These are phyloP conservation scores for Sherardia arvensis DNA, from an alignment of 257 asterid genomes.

Conservation along the genomic window DNA sequence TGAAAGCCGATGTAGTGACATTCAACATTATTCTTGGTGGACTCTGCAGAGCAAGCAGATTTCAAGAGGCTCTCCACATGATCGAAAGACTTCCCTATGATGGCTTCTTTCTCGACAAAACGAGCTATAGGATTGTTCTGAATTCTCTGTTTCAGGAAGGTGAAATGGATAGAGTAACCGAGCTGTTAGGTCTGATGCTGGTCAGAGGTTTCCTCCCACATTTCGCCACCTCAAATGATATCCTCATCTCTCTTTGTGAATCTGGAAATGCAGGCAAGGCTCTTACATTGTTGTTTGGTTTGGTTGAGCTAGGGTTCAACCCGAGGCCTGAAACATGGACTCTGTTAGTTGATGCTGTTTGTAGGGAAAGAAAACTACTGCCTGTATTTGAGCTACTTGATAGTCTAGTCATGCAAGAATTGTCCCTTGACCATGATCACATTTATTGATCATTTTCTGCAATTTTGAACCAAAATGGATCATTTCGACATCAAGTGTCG, in stretches of 20 bases:
- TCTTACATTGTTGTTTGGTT: slow-evolving; percentile 36
- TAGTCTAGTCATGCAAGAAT: slow-evolving; percentile 24
- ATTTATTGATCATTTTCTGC: neutral
- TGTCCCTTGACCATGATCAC: neutral
- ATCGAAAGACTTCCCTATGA: slow-evolving; percentile 59
- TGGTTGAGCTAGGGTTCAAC: slow-evolving; percentile 50
- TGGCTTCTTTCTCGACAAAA: slow-evolving; percentile 65
- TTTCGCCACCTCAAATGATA: slow-evolving; percentile 72
- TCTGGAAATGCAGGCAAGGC: slow-evolving; percentile 67
- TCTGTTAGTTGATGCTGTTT: slow-evolving; percentile 43
- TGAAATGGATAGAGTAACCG: slow-evolving; percentile 49
- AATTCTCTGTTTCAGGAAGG: slow-evolving; percentile 65
- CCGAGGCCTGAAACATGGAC: slow-evolving; percentile 74
- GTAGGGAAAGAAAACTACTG: slow-evolving; percentile 74
- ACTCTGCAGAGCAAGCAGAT: slow-evolving; percentile 54
- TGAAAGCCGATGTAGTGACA: slow-evolving; percentile 68
- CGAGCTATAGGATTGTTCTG: slow-evolving; percentile 78
- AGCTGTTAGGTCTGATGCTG: slow-evolving; percentile 58
- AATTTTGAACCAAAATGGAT: neutral
- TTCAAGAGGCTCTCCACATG: slow-evolving; percentile 64
- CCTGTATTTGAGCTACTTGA: slow-evolving; percentile 66
- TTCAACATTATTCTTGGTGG: slow-evolving; percentile 75
- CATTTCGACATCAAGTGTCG: neutral
- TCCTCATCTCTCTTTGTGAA: slow-evolving; percentile 56
- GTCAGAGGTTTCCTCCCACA: slow-evolving; percentile 76